Percentiles rank a stretch among this genome's conserved stretches.
These are phyloP conservation scores for Orbilia blumenaviensis DNA, from an alignment of 2,329 filamentous ascomycete genomes.

Conservation along the genomic window DNA sequence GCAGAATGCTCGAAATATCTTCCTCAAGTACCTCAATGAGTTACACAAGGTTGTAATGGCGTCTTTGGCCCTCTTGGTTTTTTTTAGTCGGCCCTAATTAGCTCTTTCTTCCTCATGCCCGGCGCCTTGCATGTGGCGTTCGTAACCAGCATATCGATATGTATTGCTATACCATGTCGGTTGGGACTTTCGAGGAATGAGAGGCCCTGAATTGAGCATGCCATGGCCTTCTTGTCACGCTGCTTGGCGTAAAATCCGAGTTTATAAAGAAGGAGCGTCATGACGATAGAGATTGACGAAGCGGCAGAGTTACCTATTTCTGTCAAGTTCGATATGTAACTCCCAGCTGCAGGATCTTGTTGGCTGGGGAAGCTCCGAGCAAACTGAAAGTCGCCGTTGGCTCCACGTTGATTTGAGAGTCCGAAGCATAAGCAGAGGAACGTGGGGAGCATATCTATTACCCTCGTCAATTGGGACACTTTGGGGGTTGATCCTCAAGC, in stretches of 20 bases:
- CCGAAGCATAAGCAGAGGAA: not conserved
- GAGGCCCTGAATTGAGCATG: conserved; percentile 36
- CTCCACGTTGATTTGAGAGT: conserved; percentile 15
- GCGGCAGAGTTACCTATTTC: conserved; percentile 43
- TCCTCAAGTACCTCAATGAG: not conserved
- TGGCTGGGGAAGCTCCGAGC: not conserved
- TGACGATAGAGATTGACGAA: conserved; percentile 10
- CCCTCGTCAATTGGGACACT: not conserved
- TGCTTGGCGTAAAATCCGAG: conserved; percentile 12
- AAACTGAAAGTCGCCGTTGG: conserved; percentile 51
- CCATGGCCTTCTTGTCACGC: conserved; percentile 1
- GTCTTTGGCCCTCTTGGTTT: not conserved
- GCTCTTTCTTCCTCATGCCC: not conserved
- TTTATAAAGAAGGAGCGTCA: conserved; percentile 18
- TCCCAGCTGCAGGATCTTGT: not conserved
- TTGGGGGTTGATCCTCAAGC: conserved; percentile 8
- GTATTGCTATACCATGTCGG: not conserved
- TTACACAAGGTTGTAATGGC: conserved; percentile 3
- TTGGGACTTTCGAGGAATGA: conserved; percentile 20
- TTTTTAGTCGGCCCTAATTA: not conserved
- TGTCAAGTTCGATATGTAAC: not conserved
- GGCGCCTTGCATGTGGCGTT: conserved; percentile 25
- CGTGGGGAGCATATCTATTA: conserved; percentile 18
- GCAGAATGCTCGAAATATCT: not conserved
- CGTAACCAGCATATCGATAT: not conserved